Percentiles rank a stretch among this genome's conserved stretches.
phyloP scores from a whole-genome alignment of 352 stramenopile genomes.

The Sclerospora graminicola region DNA sequence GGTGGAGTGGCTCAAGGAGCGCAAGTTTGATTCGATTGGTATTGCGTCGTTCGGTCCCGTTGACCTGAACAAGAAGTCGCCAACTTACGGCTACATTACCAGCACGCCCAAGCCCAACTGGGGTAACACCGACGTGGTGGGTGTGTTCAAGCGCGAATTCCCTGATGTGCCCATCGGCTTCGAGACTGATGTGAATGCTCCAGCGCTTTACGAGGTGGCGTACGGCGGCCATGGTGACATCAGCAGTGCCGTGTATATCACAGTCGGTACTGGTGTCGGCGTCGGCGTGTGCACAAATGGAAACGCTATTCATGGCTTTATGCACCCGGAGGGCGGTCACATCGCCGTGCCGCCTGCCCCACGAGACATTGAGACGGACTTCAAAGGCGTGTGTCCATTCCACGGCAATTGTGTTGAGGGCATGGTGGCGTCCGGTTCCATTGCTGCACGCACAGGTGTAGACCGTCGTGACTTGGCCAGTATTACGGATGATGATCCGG shows the following conservation, averaged over 20 bases:
- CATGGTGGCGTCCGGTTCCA: constrained; percentile 83
- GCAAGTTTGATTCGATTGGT: constrained; percentile 74
- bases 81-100: constrained; percentile 92
- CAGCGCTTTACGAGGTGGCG: constrained; percentile 89
- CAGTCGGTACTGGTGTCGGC: constrained; percentile 92
- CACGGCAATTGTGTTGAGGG: constrained; percentile 89
- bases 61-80: constrained; percentile 68
- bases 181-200: constrained; percentile 97
- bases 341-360: constrained; percentile 54
- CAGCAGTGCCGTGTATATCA: constrained; percentile 89
- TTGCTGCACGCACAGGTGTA: constrained; percentile 81
- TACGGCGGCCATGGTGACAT: constrained; percentile 72
- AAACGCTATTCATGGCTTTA: constrained; percentile 88
- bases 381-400: constrained; percentile 84
- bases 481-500: constrained; percentile 77
- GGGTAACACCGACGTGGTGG: constrained; percentile 73
- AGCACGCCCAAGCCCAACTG: constrained; percentile 92
- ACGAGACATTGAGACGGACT: constrained; percentile 69
- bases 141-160: constrained; percentile 66
- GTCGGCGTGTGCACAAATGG: constrained; percentile 91
- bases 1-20: constrained; percentile 73
- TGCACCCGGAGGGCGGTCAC: constrained; percentile 92
- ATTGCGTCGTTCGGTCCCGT: constrained; percentile 93
- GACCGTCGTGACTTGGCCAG: constrained; percentile 54
- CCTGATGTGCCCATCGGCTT: constrained; percentile 77